Conservation (phyloP, 257 asterid species). For the Solanum corneliomulleri region DNA sequence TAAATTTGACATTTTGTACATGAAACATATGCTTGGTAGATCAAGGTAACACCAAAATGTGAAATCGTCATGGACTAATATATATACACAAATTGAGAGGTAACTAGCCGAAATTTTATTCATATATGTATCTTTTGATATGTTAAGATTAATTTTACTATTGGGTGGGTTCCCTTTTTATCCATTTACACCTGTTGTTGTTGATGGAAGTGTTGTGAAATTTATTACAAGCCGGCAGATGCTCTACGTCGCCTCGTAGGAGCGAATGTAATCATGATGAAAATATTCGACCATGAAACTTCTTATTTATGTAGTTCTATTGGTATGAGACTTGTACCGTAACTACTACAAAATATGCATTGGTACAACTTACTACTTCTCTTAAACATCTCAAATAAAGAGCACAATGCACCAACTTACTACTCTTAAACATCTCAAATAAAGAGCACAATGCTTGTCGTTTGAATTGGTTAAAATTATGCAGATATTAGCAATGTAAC, state of each 20-base stretch:
- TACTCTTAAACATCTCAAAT: not conserved
- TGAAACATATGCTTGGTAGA: not conserved
- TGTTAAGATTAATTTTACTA: not conserved
- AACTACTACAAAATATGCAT: not conserved
- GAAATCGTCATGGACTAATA: not conserved
- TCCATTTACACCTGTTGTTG: not conserved
- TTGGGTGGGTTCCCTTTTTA: not conserved
- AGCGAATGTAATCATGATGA: not conserved
- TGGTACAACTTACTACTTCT: not conserved
- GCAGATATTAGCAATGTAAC: not conserved
- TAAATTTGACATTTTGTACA: not conserved
- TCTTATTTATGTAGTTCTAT: too few species aligned
- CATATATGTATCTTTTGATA: not conserved
- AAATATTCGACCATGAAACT: not conserved
- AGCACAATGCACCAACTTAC: not conserved
- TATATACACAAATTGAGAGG: not conserved
- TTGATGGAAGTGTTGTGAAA: too few species aligned
- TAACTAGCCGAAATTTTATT: not conserved
- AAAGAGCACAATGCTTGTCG: not conserved
- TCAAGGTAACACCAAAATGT: not conserved
- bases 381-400: not conserved
- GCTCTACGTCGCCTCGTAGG: not conserved
- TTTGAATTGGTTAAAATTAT: not conserved
- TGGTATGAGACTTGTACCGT: not conserved
- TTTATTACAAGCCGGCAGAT: not conserved